Evolutionary conservation across 2,329 filamentous ascomycete genomes (phyloP), one percentile per base, ranked within the genome.

Genomic region (Rhynchosporium agropyri): DNA sequence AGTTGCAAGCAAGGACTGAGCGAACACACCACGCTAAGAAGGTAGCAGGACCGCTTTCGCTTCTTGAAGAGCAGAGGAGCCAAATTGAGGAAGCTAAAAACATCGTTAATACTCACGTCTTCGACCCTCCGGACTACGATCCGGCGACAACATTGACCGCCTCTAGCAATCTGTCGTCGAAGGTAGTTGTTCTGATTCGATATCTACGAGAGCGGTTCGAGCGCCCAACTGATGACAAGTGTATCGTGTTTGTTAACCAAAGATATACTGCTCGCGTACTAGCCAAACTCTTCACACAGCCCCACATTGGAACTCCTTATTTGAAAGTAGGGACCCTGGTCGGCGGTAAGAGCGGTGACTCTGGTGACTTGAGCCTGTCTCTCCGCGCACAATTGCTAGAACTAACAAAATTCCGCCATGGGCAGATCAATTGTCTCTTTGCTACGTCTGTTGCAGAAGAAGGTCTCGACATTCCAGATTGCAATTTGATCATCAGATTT

Each of bases 191-290:
- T 4, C 82, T 98, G 0, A 74, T 85, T 28, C 72, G 79, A 2
- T 84, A 87, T 61, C 79, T 98, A 0, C 73, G 76, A 3, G 75
- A 84, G 7, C 82, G 88, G 56, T 97, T 92, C 70, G 77, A 82
- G 38, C 75, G 80, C 2, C 76, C 79, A 2, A 81, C 80, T 1
- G 80, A 86, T 6, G 79, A 82, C 33, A 87, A 88, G 64, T 96
- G 92, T 71, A 96, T 99, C 61, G 84, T 98, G 0, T 98, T 99
- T 74, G 92, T 96, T 0, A 82, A 91, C 65, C 83, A 89, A 73
- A 83, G 92, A 46, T 86, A 89, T 67, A 94, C 92, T 0, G 94
- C 93, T 0, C 83, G 85, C 20, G 76, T 96, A 15, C 78, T 99
- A 1, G 79, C 83, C 0, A 85, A 89, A 49, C 78, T 96, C 0